A percentile compares a stretch with the other conserved stretches of the same genome.
phyloP scores from a whole-genome alignment of 208 protist genomes.

The Leishmania lainsoni region DNA sequence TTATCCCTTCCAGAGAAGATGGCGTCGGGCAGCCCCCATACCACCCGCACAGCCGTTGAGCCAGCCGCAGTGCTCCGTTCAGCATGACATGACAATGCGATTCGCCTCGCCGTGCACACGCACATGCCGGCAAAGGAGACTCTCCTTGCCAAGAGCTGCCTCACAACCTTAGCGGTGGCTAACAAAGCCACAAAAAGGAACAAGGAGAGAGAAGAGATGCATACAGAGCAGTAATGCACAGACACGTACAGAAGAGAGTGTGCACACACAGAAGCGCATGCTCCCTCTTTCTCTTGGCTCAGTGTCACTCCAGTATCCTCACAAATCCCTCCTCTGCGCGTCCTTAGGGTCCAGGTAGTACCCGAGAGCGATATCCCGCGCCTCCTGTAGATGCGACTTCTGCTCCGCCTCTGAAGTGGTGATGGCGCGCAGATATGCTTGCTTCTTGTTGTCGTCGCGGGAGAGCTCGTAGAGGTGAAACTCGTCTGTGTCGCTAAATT shows the following conservation, averaged over 20 bases:
- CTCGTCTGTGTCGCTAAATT: conserved; percentile 77
- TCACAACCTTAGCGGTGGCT: background rate
- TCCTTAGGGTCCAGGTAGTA: conserved; percentile 39
- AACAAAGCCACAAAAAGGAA: background rate
- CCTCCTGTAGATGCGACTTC: conserved; percentile 21
- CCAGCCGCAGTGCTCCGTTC: background rate
- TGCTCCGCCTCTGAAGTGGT: conserved; percentile 40
- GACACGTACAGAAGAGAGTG: background rate
- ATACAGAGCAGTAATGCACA: background rate
- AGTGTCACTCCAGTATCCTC: background rate
- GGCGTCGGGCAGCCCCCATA: background rate
- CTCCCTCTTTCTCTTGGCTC: background rate
- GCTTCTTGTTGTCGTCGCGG: conserved; percentile 75
- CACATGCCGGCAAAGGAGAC: background rate
- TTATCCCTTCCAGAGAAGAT: background rate
- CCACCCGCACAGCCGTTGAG: background rate
- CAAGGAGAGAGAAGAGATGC: background rate
- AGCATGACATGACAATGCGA: background rate
- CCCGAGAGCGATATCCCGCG: conserved; percentile 22
- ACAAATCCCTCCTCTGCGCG: background rate
- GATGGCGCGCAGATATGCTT: conserved; percentile 66
- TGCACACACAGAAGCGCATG: background rate
- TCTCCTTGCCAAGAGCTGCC: background rate
- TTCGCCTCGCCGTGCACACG: background rate
- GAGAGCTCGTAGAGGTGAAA: conserved; percentile 80